Evolutionary conservation across 768 basidiomycete species (phyloP).

Genomic region (Clavulina sp.): DNA sequence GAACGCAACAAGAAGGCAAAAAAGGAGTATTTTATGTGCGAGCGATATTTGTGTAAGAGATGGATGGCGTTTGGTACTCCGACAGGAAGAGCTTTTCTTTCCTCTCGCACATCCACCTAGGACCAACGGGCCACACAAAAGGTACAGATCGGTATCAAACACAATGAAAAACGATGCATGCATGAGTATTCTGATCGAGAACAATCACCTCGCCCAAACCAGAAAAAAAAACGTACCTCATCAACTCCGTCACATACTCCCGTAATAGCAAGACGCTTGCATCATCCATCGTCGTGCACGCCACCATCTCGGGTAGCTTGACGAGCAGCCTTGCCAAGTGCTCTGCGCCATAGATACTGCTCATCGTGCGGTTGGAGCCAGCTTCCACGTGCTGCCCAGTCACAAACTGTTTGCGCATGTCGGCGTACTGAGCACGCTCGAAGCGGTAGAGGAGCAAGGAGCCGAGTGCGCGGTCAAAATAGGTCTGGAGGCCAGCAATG

Average conservation of each 20-base stretch:
- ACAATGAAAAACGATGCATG: too few species aligned
- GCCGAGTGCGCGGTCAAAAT: conserved; percentile 86
- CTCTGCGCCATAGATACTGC: conserved; percentile 82
- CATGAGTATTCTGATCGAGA: too few species aligned
- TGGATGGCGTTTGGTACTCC: conserved; percentile 61
- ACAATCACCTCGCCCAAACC: too few species aligned
- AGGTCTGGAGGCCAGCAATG: conserved; percentile 66
- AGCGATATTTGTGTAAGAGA: conserved; percentile 69
- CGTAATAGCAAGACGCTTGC: conserved; percentile 68
- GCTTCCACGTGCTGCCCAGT: conserved; percentile 55
- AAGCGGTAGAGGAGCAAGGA: conserved; percentile 86
- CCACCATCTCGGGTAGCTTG: conserved; percentile 80
- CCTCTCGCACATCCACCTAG: conserved; percentile 66
- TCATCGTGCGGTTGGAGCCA: conserved; percentile 68
- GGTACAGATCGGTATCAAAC: too few species aligned
- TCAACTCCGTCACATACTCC: conserved; percentile 80
- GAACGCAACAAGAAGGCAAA: too few species aligned
- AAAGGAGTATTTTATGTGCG: too few species aligned
- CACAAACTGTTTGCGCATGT: conserved; percentile 52
- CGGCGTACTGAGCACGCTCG: conserved; percentile 84
- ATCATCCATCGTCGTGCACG: conserved; percentile 73
- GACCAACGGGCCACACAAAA: too few species aligned
- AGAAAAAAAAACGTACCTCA: conserved; percentile 41
- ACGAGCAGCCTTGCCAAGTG: conserved; percentile 86
- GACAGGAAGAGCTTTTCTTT: conserved; percentile 52